Base-by-base conservation (phyloP, 306 rosid species). In the Malus sylvestris region DNA sequence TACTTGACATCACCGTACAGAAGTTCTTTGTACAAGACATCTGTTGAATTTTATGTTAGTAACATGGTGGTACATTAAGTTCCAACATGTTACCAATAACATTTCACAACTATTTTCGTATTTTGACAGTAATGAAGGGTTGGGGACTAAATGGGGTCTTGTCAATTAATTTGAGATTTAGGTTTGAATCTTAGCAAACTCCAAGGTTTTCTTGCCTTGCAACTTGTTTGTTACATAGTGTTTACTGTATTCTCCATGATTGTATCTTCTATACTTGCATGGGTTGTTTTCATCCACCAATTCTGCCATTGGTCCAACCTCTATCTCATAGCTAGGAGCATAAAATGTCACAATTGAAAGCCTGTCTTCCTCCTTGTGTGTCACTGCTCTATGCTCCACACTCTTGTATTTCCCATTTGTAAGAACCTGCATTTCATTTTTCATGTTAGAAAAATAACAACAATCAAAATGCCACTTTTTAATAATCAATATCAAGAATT, bases 381-480 rank as follows among this genome's bases (percentile, higher is more conserved):
- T 87, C 85, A 92, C 93, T 15, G 98, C 99, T 86, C 99, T 89
- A 65, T 96, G 99, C 80, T 96, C 98, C 84, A 92, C 99, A 83
- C 98, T 92, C 85, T 88, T 91, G 87, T 92, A 96, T 78, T 83
- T 92, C 15, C 97, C 98, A 86, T 96, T 96, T 61, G 97, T 91
- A 49, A 96, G 93, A 81, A 96, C 98, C 98, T 96, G 85, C 71
- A 83, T 60, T 9, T 10, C 25, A 15, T 15, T 40, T 20, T 15
- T 27, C 19, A 9, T 8, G 22, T 64, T 27, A 53, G 65, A 67
- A 25, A 61, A 32, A 5, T 11, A 62, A 27, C 18, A 8, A 15
- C 11, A 23, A 3, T 10, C 46, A 13, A 53, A 11, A 10, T 14
- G 23, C 1, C 55, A 49, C 8, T 49, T 15, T 16, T 16, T 5